Evolutionary conservation across 2,329 filamentous ascomycete genomes (phyloP).

Genomic region (Stagonosporopsis tanaceti): DNA sequence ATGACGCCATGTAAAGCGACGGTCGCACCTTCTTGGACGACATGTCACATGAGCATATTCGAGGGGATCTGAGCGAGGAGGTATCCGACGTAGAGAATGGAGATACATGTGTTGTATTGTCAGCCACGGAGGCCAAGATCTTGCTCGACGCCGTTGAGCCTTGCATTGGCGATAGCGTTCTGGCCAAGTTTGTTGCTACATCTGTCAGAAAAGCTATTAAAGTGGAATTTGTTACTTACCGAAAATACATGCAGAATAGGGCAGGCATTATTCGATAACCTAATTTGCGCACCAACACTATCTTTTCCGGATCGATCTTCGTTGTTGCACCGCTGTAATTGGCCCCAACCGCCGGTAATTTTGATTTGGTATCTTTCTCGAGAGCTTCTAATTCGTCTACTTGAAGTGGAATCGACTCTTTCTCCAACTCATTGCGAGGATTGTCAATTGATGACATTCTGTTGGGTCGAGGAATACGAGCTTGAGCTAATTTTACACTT

Average conservation of each 20-base stretch:
- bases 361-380: conserved; percentile 25
- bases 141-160: conserved; percentile 66
- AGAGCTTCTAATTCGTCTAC: conserved; percentile 29
- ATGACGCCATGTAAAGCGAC: conserved; percentile 41
- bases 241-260: conserved; percentile 51
- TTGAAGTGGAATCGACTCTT: conserved; percentile 23
- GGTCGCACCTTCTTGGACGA: conserved; percentile 41
- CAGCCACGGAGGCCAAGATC: conserved; percentile 50
- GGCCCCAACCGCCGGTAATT: conserved; percentile 1
- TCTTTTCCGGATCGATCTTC: conserved; percentile 36
- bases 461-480: neutral
- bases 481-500: neutral
- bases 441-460: conserved; percentile 20
- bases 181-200: conserved; percentile 56
- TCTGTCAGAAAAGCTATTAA: neutral
- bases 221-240: conserved; percentile 16
- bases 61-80: conserved; percentile 49
- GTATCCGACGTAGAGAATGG: conserved; percentile 35
- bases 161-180: conserved; percentile 71
- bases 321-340: conserved; percentile 36
- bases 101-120: conserved; percentile 53
- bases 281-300: conserved; percentile 37
- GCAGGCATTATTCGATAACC: conserved; percentile 37
- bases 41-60: conserved; percentile 57
- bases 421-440: conserved; percentile 24